Conservation (phyloP, 2,329 filamentous ascomycete genomes). For the Neocatenulostroma microsporum region DNA sequence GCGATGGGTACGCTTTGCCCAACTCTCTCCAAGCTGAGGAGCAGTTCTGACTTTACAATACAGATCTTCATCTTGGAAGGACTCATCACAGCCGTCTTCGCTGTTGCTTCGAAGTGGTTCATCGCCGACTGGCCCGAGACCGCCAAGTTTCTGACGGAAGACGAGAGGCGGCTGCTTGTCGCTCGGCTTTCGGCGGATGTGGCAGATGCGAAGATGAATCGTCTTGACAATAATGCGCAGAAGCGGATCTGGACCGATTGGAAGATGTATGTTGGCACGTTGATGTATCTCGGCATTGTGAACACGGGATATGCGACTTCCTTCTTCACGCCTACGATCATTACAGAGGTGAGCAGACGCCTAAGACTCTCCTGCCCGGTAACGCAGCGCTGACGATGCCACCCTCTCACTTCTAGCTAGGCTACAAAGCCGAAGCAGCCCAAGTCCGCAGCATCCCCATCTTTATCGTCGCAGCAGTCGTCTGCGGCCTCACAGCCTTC, state of each 20-base stretch:
- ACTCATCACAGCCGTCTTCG: slow-evolving; percentile 20
- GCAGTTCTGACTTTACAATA: not conserved
- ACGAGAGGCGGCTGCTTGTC: slow-evolving; percentile 39
- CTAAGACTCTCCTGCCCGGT: no score
- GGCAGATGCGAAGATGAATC: slow-evolving; percentile 44
- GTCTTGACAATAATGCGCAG: slow-evolving; percentile 42
- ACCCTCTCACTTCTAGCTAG: no score
- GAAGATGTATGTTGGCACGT: slow-evolving; percentile 39
- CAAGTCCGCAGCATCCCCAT: slow-evolving; percentile 33
- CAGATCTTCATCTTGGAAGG: slow-evolving; percentile 62
- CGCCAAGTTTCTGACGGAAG: slow-evolving; percentile 39
- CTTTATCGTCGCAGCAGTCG: slow-evolving; percentile 40
- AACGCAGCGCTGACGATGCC: no score
- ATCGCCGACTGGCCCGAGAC: slow-evolving; percentile 40
- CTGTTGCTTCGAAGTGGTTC: slow-evolving; percentile 21
- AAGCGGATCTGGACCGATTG: slow-evolving; percentile 42
- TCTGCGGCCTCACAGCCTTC: slow-evolving; percentile 52
- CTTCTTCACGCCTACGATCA: slow-evolving; percentile 52
- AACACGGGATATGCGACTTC: slow-evolving; percentile 41
- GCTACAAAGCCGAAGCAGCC: slow-evolving; percentile 39
- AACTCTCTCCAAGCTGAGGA: not conserved
- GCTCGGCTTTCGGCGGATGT: slow-evolving; percentile 31
- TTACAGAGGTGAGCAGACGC: no score
- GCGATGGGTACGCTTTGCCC: slow-evolving; percentile 35
- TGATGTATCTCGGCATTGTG: slow-evolving; percentile 31